phyloP scores from a whole-genome alignment of 2,329 filamentous ascomycete genomes.

The Calonectria multiphialidica region DNA sequence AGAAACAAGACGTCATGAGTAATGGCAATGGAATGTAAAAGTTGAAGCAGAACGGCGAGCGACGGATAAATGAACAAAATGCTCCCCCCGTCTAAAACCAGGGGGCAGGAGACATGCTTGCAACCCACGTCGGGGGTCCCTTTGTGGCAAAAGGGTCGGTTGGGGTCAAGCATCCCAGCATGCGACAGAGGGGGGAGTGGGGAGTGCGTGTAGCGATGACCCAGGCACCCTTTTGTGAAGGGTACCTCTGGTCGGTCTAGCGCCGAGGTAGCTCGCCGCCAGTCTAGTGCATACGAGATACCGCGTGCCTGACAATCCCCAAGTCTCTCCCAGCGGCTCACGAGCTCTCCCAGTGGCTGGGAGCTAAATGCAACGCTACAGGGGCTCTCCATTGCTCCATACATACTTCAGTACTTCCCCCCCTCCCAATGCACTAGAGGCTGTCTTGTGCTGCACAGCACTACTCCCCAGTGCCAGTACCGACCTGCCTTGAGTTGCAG shows the following conservation, averaged over 20 bases:
- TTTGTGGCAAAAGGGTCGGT: conserved; percentile 39
- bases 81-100: conserved; percentile 29
- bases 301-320: conserved; percentile 13
- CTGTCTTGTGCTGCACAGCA: neutral
- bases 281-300: neutral
- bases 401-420: neutral
- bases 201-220: conserved; percentile 19
- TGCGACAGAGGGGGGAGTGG: conserved; percentile 20
- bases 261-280: neutral
- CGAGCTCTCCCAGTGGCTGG: conserved; percentile 22
- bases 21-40: conserved; percentile 17
- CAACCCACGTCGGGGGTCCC: conserved; percentile 28
- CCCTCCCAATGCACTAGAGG: neutral
- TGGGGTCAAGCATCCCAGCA: conserved; percentile 30
- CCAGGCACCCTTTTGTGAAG: neutral
- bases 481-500: conserved; percentile 27
- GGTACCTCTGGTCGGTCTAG: neutral
- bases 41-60: conserved; percentile 27
- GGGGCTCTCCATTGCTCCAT: neutral
- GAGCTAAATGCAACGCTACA: neutral
- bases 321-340: neutral
- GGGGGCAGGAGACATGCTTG: conserved; percentile 36
- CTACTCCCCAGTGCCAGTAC: conserved; percentile 16
- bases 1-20: conserved; percentile 13
- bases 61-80: conserved; percentile 43